These are phyloP conservation scores for Nicotiana tabacum DNA, from an alignment of 257 asterid species.

Conservation along the genomic window DNA sequence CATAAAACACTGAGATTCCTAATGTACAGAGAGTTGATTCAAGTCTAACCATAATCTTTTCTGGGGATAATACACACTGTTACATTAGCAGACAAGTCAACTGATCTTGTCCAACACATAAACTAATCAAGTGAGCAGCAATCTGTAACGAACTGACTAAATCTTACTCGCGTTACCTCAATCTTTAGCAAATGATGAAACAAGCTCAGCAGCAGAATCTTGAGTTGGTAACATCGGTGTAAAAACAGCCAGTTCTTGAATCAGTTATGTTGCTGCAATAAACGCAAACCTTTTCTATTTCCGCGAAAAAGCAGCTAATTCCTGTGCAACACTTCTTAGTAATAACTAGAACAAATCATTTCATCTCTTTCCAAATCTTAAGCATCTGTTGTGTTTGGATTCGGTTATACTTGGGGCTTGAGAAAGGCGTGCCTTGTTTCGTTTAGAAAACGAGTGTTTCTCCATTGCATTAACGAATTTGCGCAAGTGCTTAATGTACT, in stretches of 20 bases:
- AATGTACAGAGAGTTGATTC: conserved; percentile 14
- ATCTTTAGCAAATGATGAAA: neutral
- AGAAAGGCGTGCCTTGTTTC: conserved; percentile 30
- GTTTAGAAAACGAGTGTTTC: conserved; percentile 65
- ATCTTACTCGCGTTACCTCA: neutral
- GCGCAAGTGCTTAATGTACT: conserved; percentile 76
- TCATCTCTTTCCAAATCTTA: conserved; percentile 63
- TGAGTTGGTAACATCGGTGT: neutral
- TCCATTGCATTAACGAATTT: conserved; percentile 86
- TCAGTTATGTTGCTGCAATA: conserved; percentile 4
- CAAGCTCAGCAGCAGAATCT: conserved; percentile 3
- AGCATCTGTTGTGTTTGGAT: conserved; percentile 67
- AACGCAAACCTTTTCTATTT: neutral
- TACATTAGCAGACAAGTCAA: conserved; percentile 11
- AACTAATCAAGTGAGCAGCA: neutral
- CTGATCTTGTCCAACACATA: neutral
- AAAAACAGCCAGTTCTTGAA: neutral
- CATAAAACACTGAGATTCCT: conserved; percentile 15
- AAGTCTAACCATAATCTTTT: conserved; percentile 7
- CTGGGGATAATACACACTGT: conserved; percentile 13
- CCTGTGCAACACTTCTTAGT: neutral
- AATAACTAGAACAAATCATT: neutral
- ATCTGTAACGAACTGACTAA: conserved; percentile 1
- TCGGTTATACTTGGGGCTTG: conserved; percentile 38
- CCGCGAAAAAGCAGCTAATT: neutral